phyloP scores from a whole-genome alignment of 768 basidiomycete species.

The Gymnopilus dilepis region DNA sequence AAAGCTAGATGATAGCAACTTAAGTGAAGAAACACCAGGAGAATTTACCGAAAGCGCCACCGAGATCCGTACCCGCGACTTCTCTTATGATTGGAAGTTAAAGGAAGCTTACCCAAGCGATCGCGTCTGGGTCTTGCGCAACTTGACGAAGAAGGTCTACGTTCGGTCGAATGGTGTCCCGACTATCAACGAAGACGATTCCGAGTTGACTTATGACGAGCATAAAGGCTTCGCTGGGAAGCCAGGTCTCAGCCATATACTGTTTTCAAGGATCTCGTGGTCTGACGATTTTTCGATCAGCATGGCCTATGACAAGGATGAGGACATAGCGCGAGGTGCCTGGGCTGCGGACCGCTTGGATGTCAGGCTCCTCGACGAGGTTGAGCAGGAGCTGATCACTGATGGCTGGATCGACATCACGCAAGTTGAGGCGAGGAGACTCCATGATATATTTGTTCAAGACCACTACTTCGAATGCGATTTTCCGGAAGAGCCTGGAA shows the following conservation, averaged over 20 bases:
- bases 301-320: not conserved
- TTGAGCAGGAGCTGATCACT: not conserved
- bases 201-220: not conserved
- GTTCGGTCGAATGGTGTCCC: slow-evolving; percentile 9
- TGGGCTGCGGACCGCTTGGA: slow-evolving; percentile 12
- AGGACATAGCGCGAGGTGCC: not conserved
- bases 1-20: not conserved
- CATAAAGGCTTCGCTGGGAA: not conserved
- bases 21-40: not conserved
- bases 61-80: no score
- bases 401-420: slow-evolving; percentile 1
- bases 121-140: slow-evolving; percentile 13
- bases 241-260: not conserved
- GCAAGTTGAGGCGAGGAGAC: not conserved
- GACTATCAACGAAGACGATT: not conserved
- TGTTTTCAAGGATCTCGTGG: slow-evolving; percentile 6
- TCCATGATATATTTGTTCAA: not conserved
- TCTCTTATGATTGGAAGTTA: not conserved
- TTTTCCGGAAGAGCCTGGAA: not conserved
- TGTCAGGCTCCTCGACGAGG: slow-evolving; percentile 5
- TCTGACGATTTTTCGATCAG: not conserved
- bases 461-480: not conserved
- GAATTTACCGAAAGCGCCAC: not conserved
- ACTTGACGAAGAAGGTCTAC: slow-evolving; percentile 9
- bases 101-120: not conserved